Base-by-base conservation (phyloP, 2,329 filamentous ascomycete species). In the Fusarium anguioides region DNA sequence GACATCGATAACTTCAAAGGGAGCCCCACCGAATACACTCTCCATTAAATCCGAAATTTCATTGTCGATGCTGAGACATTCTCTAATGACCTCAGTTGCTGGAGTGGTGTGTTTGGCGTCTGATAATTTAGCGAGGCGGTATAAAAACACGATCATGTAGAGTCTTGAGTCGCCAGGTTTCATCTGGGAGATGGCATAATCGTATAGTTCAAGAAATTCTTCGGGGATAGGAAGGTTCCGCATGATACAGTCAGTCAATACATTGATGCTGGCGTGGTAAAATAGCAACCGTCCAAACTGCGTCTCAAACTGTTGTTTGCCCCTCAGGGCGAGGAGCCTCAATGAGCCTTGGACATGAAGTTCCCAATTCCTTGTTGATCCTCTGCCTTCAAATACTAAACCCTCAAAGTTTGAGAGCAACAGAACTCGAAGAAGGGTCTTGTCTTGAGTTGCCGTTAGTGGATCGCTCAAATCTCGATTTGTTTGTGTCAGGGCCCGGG, bases 231-330 rank as follows among this genome's bases (percentile, higher is more conserved):
- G 11, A 4, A 12, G 24, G 20, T n/a, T 39, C 9, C 21, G 52
- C 45, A 55, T 52, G 17, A 55, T 51, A 18, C 45, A 55, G 9
- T 55, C 26, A 17, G 52, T 55, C 6, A 55, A 12, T 4, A 55
- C 46, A 6, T 55, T 55, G 4, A 55, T 29, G n/a, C 45, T 29
- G 11, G 52, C 37, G 9, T 55, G 52, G n/a, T 40, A 46, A 6
- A 51, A 55, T 2, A 55, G n/a, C 24, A n/a, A 31, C 5, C 52
- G 15, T 4, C 52, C 45, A 5, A 55, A 15, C 24, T 51, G 35
- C 2, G 52, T 55, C 26, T 40, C n/a, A 2, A 55, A 55, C 6
- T 55, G 52, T 11, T 52, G 20, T n/a, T 2, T 51, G 5, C 46
- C 45, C 24, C 52, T 37, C 15, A 55, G 11, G 5, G 33, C 35